These are phyloP conservation scores for Fusarium clavum DNA, from an alignment of 2,329 filamentous ascomycete genomes.

Conservation along the genomic window DNA sequence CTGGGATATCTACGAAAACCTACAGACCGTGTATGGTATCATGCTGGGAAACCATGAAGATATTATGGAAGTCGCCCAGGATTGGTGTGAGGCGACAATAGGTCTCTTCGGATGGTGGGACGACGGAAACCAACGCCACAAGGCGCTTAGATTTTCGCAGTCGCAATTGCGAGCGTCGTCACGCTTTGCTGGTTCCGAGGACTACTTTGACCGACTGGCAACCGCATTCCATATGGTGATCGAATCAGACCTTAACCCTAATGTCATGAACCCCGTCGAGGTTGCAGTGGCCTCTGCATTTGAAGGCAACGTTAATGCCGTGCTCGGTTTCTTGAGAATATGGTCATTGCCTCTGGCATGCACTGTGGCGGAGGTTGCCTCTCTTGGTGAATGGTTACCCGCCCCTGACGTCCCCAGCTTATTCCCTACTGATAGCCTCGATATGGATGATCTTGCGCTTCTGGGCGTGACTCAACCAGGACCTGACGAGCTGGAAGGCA, in stretches of 20 bases:
- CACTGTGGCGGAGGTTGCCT: constrained; percentile 84
- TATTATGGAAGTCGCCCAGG: constrained; percentile 81
- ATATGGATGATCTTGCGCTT: constrained; percentile 86
- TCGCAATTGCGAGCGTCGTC: constrained; percentile 53
- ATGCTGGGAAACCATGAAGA: constrained; percentile 80
- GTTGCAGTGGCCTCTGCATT: constrained; percentile 85
- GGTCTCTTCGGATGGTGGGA: constrained; percentile 94
- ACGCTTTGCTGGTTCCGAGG: constrained; percentile 67
- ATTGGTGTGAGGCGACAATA: constrained; percentile 92
- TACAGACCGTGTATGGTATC: constrained; percentile 84
- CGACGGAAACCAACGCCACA: constrained; percentile 69
- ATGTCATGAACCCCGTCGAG: constrained; percentile 80
- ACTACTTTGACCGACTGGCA: constrained; percentile 79
- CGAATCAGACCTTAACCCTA: constrained; percentile 78
- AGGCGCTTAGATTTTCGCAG: constrained; percentile 55
- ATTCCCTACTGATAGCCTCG: constrained; percentile 73
- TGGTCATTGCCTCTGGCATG: constrained; percentile 86
- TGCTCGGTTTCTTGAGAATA: constrained; percentile 77
- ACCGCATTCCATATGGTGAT: constrained; percentile 77
- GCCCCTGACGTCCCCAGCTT: constrained; percentile 54
- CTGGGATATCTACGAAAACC: constrained; percentile 88
- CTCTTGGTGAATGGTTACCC: constrained; percentile 85
- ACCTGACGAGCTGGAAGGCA: constrained; percentile 70
- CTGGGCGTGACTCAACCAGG: constrained; percentile 73
- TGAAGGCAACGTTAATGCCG: constrained; percentile 82